Conservation (phyloP, 805 yeast species). For the Barnettozyma californica region DNA sequence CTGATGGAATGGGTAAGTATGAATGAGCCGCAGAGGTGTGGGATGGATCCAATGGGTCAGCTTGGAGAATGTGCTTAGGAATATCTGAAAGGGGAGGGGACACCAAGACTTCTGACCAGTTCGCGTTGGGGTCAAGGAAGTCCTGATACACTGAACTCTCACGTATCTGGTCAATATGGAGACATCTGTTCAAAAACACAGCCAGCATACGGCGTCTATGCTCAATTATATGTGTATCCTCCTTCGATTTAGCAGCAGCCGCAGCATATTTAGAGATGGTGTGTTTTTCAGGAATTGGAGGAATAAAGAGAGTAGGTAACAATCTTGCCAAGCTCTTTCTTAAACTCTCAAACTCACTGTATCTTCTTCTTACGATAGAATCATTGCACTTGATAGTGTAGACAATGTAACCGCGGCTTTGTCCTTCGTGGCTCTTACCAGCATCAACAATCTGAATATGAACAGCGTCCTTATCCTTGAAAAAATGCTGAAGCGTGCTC, state of each 20-base stretch:
- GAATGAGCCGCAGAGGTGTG: slow-evolving; percentile 54
- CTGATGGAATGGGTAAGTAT: slow-evolving; percentile 55
- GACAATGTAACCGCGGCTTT: slow-evolving; percentile 69
- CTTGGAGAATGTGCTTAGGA: slow-evolving; percentile 48
- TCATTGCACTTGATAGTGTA: slow-evolving; percentile 71
- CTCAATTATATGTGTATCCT: slow-evolving; percentile 45
- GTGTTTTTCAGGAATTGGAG: slow-evolving; percentile 91
- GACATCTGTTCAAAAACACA: slow-evolving; percentile 77
- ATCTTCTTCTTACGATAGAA: slow-evolving; percentile 69
- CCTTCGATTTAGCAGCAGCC: slow-evolving; percentile 38
- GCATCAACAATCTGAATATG: slow-evolving; percentile 64
- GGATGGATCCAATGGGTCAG: slow-evolving; percentile 58
- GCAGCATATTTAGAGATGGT: slow-evolving; percentile 42
- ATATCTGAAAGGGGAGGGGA: slow-evolving; percentile 49
- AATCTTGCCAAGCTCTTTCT: slow-evolving; percentile 64
- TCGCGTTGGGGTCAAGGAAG: slow-evolving; percentile 86
- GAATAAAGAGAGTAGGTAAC: slow-evolving; percentile 78
- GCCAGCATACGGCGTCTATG: slow-evolving; percentile 74
- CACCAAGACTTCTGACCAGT: slow-evolving; percentile 74
- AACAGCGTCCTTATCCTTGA: slow-evolving; percentile 17
- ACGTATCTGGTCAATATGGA: slow-evolving; percentile 49
- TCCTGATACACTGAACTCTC: slow-evolving; percentile 62
- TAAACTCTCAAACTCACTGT: slow-evolving; percentile 86
- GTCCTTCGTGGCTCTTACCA: slow-evolving; percentile 78
- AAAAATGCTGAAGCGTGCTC: slow-evolving; percentile 17